These are phyloP conservation scores for Cyberlindnera petersonii DNA, from an alignment of 805 yeast species.

Conservation along the genomic window DNA sequence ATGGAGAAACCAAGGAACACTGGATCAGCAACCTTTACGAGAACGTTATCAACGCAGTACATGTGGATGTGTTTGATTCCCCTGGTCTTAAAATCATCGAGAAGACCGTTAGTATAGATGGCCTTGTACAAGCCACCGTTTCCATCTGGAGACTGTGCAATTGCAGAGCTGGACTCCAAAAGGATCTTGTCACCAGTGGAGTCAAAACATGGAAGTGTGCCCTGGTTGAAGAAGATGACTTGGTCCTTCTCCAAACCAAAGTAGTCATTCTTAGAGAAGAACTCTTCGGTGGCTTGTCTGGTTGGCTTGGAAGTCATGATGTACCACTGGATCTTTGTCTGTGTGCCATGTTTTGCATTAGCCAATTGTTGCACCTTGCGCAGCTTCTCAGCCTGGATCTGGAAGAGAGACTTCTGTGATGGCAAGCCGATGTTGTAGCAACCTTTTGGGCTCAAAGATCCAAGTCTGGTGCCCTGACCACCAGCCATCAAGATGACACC, in stretches of 20 bases:
- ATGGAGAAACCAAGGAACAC: constrained; percentile 78
- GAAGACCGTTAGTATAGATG: constrained; percentile 53
- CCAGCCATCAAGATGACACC: constrained; percentile 95
- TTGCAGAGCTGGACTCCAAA: constrained; percentile 47
- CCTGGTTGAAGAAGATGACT: constrained; percentile 86
- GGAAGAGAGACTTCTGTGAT: constrained; percentile 79
- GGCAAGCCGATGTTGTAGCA: constrained; percentile 87
- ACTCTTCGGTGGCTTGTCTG: constrained; percentile 64
- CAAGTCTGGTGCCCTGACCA: constrained; percentile 96
- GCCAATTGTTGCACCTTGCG: constrained; percentile 58
- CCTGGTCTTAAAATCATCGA: constrained; percentile 61
- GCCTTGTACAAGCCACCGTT: constrained; percentile 96
- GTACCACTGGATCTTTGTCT: constrained; percentile 65
- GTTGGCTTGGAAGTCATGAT: constrained; percentile 96
- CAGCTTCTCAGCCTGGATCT: constrained; percentile 88
- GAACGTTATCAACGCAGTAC: constrained; percentile 94
- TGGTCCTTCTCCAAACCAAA: constrained; percentile 67
- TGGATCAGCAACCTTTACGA: constrained; percentile 94
- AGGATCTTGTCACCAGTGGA: constrained; percentile 66
- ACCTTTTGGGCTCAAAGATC: constrained; percentile 89
- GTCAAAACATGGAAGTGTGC: constrained; percentile 87
- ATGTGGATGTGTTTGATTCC: constrained; percentile 89
- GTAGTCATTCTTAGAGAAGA: constrained; percentile 54
- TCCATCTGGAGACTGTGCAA: constrained; percentile 93
- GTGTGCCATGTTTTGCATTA: constrained; percentile 26